Evolutionary conservation across 2,329 filamentous ascomycete species (phyloP).

Genomic region (Aureobasidium zeae): DNA sequence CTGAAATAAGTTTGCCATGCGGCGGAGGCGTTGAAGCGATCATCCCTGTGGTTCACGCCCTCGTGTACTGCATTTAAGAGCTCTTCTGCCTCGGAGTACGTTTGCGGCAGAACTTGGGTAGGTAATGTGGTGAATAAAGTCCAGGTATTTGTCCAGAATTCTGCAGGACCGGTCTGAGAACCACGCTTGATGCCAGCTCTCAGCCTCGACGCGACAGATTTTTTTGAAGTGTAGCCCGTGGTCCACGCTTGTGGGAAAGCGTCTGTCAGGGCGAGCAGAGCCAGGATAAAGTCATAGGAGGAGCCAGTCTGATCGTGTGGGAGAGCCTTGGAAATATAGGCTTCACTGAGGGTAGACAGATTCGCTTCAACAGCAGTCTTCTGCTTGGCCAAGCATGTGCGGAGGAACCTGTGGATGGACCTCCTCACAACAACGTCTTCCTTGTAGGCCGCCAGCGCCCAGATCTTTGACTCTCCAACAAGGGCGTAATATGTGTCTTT

Average conservation of each 20-base stretch:
- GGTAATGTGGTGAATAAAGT: conserved; percentile 53
- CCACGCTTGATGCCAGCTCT: conserved; percentile 70
- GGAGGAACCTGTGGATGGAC: conserved; percentile 48
- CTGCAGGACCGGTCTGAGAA: conserved; percentile 63
- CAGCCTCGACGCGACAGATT: conserved; percentile 49
- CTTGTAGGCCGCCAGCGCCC: conserved; percentile 48
- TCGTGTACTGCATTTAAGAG: conserved; percentile 59
- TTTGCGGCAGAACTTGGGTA: conserved; percentile 43
- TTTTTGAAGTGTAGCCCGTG: conserved; percentile 50
- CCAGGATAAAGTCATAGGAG: conserved; percentile 58
- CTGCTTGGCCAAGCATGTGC: conserved; percentile 41
- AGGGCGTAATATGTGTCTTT: conserved; percentile 55
- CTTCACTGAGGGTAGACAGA: conserved; percentile 51
- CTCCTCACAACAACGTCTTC: conserved; percentile 49
- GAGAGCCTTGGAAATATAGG: conserved; percentile 67
- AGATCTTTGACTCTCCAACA: conserved; percentile 53
- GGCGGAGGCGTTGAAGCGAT: conserved; percentile 56
- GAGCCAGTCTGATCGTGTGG: conserved; percentile 66
- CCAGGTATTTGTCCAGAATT: conserved; percentile 64
- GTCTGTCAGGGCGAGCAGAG: conserved; percentile 57
- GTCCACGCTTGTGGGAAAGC: conserved; percentile 66
- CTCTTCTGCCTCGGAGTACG: conserved; percentile 46
- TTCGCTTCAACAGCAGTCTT: conserved; percentile 28
- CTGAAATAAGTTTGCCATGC: conserved; percentile 72
- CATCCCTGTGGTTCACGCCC: conserved; percentile 65